phyloP scores from a whole-genome alignment of 768 basidiomycete species.

The Hygrocybe coccinea region DNA sequence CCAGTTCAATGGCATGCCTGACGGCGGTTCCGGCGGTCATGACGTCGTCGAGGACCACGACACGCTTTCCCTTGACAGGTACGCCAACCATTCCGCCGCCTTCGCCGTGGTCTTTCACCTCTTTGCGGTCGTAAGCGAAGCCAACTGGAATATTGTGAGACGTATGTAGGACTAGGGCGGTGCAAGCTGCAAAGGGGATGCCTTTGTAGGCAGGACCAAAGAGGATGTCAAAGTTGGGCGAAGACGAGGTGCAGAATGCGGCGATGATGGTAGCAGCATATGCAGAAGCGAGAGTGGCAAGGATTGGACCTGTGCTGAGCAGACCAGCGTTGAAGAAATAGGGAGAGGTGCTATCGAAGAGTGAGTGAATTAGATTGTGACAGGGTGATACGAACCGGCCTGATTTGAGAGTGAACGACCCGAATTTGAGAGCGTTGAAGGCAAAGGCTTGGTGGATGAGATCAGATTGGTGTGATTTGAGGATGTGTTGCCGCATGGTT shows the following conservation, averaged over 20 bases:
- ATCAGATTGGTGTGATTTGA: conserved; percentile 46
- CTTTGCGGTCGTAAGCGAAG: conserved; percentile 92
- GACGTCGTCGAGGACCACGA: conserved; percentile 93
- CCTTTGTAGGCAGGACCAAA: conserved; percentile 99
- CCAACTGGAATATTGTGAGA: conserved; percentile 61
- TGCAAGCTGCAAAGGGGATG: conserved; percentile 85
- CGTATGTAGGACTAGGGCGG: conserved; percentile 68
- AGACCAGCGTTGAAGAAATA: conserved; percentile 98
- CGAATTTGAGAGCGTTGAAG: conserved; percentile 80
- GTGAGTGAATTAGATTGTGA: background rate
- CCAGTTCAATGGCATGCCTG: conserved; percentile 72
- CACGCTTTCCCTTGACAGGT: conserved; percentile 69
- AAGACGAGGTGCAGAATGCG: conserved; percentile 35
- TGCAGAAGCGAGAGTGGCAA: conserved; percentile 70
- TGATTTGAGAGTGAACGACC: conserved; percentile 89
- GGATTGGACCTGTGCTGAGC: conserved; percentile 76
- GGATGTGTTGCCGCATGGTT: background rate
- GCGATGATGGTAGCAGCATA: conserved; percentile 76
- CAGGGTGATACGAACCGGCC: conserved; percentile 61
- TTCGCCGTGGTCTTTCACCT: conserved; percentile 94
- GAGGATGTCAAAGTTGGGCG: conserved; percentile 68
- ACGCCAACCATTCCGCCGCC: conserved; percentile 89
- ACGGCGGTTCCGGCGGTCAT: conserved; percentile 92
- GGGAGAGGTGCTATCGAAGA: conserved; percentile 63
- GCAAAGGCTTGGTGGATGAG: conserved; percentile 66